Conservation (phyloP, 202 grass and related monocot genomes). For the Cymbopogon flexuosus region DNA sequence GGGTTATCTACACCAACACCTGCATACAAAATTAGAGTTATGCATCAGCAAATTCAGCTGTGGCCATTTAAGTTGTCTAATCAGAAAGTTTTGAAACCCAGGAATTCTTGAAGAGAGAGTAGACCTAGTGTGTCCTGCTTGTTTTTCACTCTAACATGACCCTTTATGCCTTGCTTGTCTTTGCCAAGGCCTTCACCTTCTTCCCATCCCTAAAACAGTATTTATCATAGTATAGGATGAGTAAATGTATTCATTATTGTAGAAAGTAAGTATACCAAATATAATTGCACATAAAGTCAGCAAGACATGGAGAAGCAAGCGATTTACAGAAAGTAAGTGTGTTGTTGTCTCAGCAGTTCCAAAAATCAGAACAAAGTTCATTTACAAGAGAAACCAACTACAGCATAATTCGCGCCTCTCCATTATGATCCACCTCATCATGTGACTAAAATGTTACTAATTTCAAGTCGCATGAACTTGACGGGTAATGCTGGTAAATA, state of each 20-base stretch:
- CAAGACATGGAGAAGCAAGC: background rate
- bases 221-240: background rate
- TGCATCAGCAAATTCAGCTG: background rate
- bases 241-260: background rate
- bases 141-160: conserved; percentile 87
- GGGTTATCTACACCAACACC: conserved; percentile 78
- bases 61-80: background rate
- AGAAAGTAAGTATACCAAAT: background rate
- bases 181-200: conserved; percentile 98
- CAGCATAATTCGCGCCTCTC: background rate
- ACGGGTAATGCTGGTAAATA: background rate
- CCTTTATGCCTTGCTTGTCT: conserved; percentile 96
- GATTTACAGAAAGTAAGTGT: background rate
- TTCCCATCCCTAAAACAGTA: conserved; percentile 69
- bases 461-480: background rate
- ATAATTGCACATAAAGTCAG: background rate
- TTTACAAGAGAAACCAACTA: background rate
- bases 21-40: conserved; percentile 9
- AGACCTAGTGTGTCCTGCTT: conserved; percentile 75
- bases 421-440: background rate
- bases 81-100: background rate
- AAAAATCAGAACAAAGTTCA: background rate
- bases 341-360: background rate
- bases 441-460: background rate
- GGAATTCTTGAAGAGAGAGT: background rate